Percentiles rank a stretch among this genome's conserved stretches.
phyloP scores from a whole-genome alignment of 768 basidiomycete genomes.

The Xerocomellus dryophilus region DNA sequence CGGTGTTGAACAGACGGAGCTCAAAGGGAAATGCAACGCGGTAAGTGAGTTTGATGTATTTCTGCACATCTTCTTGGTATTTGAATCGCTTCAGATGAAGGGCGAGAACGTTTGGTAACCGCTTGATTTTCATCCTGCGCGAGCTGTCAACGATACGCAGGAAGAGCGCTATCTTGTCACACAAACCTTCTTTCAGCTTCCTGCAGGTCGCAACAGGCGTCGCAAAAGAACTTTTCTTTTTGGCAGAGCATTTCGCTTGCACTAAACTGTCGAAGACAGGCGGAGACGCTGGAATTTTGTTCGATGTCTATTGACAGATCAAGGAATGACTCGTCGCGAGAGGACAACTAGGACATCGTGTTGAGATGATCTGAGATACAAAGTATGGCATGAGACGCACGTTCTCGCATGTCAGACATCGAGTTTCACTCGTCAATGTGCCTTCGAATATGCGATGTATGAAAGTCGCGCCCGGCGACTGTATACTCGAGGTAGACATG shows the following conservation, averaged over 20 bases:
- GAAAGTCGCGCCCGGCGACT: conserved; percentile 62
- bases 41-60: conserved; percentile 93
- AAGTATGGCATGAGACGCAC: conserved; percentile 44
- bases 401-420: conserved; percentile 96
- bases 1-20: conserved; percentile 93
- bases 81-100: conserved; percentile 98
- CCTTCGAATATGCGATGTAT: conserved; percentile 95
- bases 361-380: conserved; percentile 12
- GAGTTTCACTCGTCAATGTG: conserved; percentile 91
- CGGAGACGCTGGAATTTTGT: conserved; percentile 94
- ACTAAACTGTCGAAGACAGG: conserved; percentile 94
- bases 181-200: conserved; percentile 93
- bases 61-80: conserved; percentile 88
- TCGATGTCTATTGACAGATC: conserved; percentile 99
- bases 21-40: conserved; percentile 96
- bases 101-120: conserved; percentile 90
- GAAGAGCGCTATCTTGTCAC: neutral
- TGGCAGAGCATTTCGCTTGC: conserved; percentile 98
- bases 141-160: conserved; percentile 7
- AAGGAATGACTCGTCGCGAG: conserved; percentile 93
- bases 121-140: conserved; percentile 96
- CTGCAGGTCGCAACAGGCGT: conserved; percentile 92
- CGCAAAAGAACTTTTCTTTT: conserved; percentile 98
- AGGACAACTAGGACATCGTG: conserved; percentile 58
- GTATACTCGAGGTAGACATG: conserved; percentile 45